Evolutionary conservation across 1,139 yeast genomes (phyloP).

Genomic region (Suhomyces bokatorum): DNA sequence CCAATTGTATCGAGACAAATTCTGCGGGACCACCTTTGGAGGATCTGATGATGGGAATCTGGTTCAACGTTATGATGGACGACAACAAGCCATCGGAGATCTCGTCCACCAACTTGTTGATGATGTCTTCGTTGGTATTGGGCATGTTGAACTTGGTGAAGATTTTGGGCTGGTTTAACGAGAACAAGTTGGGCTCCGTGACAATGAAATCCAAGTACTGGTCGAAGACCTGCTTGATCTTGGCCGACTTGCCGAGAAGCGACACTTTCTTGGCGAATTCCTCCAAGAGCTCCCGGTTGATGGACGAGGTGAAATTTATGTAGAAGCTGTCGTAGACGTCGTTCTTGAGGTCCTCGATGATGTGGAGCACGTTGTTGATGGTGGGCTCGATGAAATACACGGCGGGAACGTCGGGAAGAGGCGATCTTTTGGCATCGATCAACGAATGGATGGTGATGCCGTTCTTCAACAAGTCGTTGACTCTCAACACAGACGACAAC

Average conservation of each 20-base stretch:
- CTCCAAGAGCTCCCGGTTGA: slow-evolving; percentile 77
- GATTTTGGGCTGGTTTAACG: slow-evolving; percentile 66
- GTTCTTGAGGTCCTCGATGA: slow-evolving; percentile 68
- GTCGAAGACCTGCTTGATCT: slow-evolving; percentile 85
- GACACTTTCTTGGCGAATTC: slow-evolving; percentile 86
- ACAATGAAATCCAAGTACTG: slow-evolving; percentile 91
- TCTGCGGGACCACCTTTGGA: slow-evolving; percentile 96
- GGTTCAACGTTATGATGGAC: slow-evolving; percentile 71
- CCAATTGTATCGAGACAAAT: slow-evolving; percentile 83
- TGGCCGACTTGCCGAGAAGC: slow-evolving; percentile 61
- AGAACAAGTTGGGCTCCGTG: slow-evolving; percentile 88
- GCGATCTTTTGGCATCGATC: slow-evolving; percentile 66
- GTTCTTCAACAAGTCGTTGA: slow-evolving; percentile 81
- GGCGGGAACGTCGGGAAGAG: slow-evolving; percentile 91
- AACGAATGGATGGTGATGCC: slow-evolving; percentile 89
- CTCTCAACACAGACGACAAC: slow-evolving; percentile 84
- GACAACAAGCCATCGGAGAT: slow-evolving; percentile 83
- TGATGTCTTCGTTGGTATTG: slow-evolving; percentile 68
- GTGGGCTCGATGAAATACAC: slow-evolving; percentile 91
- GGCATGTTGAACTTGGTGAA: slow-evolving; percentile 74
- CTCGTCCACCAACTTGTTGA: slow-evolving; percentile 63
- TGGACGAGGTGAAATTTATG: slow-evolving; percentile 81
- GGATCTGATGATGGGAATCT: slow-evolving; percentile 86
- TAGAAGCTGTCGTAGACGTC: slow-evolving; percentile 80
- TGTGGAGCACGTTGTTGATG: slow-evolving; percentile 63